A percentile compares a stretch with the other conserved stretches of the same genome.
phyloP scores from a whole-genome alignment of 2,329 filamentous ascomycete species.

The Claviceps digitariae region DNA sequence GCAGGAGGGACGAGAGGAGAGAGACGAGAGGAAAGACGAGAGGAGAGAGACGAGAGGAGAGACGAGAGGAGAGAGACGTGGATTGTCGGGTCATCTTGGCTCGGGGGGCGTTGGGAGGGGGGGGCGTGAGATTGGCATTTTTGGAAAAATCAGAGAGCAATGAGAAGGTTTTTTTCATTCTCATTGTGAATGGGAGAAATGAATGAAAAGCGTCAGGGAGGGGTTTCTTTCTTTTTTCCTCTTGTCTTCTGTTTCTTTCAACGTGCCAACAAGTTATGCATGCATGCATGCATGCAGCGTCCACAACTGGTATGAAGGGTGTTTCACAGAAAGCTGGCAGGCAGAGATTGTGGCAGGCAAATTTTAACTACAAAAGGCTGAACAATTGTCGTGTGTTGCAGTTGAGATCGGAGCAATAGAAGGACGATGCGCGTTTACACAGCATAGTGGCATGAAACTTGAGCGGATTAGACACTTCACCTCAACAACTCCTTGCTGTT shows the following conservation, averaged over 20 bases:
- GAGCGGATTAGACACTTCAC: background rate
- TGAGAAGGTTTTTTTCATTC: background rate
- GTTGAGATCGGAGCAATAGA: background rate
- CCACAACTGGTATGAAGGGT: background rate
- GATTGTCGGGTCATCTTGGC: constrained; percentile 39
- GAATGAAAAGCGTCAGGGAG: background rate
- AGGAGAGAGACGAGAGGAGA: background rate
- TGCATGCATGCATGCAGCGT: background rate
- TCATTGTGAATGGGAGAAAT: background rate
- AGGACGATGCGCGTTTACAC: background rate
- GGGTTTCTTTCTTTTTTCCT: background rate
- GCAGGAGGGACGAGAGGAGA: background rate
- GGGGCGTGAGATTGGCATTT: background rate
- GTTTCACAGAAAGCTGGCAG: background rate
- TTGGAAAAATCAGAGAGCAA: too few species aligned
- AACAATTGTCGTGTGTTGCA: background rate
- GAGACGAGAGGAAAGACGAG: background rate
- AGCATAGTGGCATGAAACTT: background rate
- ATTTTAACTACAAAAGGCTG: background rate
- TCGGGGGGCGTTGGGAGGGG: constrained; percentile 40
- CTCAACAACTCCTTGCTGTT: background rate
- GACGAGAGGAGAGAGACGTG: background rate
- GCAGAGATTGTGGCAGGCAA: background rate
- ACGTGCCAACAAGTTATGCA: background rate
- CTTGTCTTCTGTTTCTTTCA: background rate